Percentiles rank a stretch among this genome's conserved stretches.
Conservation (phyloP, 768 basidiomycete species). For the Agaricus sinodeliciosus region DNA sequence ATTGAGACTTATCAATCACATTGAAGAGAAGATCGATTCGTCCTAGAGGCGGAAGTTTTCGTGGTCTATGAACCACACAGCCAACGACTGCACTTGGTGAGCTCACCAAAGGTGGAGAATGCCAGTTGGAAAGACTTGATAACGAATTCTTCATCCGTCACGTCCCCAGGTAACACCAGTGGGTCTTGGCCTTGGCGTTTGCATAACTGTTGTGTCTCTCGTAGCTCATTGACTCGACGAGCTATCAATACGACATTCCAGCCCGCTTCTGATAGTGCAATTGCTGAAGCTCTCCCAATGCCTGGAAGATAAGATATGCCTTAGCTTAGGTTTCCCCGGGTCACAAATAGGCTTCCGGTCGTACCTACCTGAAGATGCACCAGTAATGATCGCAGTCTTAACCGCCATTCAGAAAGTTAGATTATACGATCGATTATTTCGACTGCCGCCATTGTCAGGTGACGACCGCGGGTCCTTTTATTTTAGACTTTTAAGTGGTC, state of each 20-base stretch:
- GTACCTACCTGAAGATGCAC: constrained; percentile 51
- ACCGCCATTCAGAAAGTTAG: constrained; percentile 5
- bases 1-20: constrained; percentile 30
- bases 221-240: constrained; percentile 48
- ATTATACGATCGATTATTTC: background rate
- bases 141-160: constrained; percentile 60
- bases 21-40: constrained; percentile 77
- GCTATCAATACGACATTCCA: constrained; percentile 68
- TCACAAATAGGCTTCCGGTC: background rate
- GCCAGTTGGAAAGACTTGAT: constrained; percentile 48
- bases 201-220: constrained; percentile 38
- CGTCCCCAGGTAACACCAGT: constrained; percentile 55
- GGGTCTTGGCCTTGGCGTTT: constrained; percentile 30
- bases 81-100: background rate
- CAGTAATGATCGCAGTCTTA: constrained; percentile 31
- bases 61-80: too few species aligned
- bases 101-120: constrained; percentile 48
- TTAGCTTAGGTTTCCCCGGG: background rate
- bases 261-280: constrained; percentile 62
- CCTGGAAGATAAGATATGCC: constrained; percentile 18
- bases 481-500: too few species aligned
- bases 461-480: background rate
- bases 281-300: constrained; percentile 62
- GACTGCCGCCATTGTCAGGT: background rate
- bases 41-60: constrained; percentile 28